A percentile compares a stretch with the other conserved stretches of the same genome.
Evolutionary conservation across 208 protist species (phyloP).

Genomic region (Trypanosomatidae sp.): DNA sequence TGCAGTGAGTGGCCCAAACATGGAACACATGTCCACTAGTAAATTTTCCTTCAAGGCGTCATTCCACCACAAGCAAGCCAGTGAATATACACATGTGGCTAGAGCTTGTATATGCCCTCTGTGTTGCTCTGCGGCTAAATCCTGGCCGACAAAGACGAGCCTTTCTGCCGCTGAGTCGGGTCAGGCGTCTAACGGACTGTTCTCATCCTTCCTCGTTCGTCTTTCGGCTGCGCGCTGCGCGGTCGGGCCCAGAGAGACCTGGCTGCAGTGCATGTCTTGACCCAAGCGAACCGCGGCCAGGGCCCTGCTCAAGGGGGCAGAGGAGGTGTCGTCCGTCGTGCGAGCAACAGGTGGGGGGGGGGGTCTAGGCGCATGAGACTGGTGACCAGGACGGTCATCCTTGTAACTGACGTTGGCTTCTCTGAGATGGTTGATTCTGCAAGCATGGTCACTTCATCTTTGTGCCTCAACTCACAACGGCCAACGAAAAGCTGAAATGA

Average conservation of each 20-base stretch:
- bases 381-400: neutral
- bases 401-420: neutral
- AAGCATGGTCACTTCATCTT: neutral
- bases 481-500: neutral
- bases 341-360: neutral
- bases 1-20: neutral
- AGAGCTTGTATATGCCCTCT: neutral
- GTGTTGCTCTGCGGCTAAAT: neutral
- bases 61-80: neutral
- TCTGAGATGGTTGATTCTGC: neutral
- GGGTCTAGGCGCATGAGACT: neutral
- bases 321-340: neutral
- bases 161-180: neutral
- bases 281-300: neutral
- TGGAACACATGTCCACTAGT: neutral
- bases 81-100: neutral
- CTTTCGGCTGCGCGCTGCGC: neutral
- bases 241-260: neutral
- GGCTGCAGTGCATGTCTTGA: neutral
- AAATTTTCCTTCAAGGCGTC: neutral
- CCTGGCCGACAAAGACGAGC: neutral
- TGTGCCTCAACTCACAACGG: neutral
- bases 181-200: neutral
- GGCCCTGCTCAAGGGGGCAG: neutral
- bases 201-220: neutral